A percentile compares a stretch with the other conserved stretches of the same genome.
Evolutionary conservation across 2,329 filamentous ascomycete species (phyloP).

Genomic region (Biscogniauxia sp.): DNA sequence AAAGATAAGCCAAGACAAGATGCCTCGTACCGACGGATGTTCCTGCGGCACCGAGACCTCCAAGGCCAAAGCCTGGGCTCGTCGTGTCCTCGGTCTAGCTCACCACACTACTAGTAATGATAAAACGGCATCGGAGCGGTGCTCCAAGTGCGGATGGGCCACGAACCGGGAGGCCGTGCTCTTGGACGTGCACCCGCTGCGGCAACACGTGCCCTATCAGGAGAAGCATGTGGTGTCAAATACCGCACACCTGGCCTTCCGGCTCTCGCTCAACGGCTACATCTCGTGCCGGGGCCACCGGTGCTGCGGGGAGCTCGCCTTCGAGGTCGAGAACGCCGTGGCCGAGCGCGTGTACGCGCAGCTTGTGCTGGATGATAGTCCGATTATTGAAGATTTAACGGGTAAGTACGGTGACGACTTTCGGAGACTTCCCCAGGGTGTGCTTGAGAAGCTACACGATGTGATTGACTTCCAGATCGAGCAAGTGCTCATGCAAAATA

Average conservation of each 20-base stretch:
- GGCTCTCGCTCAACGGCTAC: conserved; percentile 6
- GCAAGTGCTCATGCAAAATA: not conserved
- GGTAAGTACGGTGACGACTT: not conserved
- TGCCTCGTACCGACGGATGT: no score
- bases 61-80: not conserved
- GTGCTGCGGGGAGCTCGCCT: not conserved
- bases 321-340: conserved; percentile 9
- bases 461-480: conserved; percentile 4
- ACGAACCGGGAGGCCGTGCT: conserved; percentile 5
- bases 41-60: not conserved
- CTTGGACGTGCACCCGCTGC: not conserved
- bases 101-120: not conserved
- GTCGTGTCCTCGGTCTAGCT: not conserved
- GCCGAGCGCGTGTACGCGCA: conserved; percentile 13
- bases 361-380: conserved; percentile 12
- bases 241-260: conserved; percentile 3
- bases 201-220: not conserved
- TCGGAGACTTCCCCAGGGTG: not conserved
- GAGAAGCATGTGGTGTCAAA: conserved; percentile 5
- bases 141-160: conserved; percentile 3
- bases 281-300: not conserved
- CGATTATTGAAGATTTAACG: conserved; percentile 2
- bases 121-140: conserved; percentile 9
- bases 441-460: conserved; percentile 1
- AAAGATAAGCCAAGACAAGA: not conserved